Evolutionary conservation across 1,139 yeast genomes (phyloP), one percentile per base, ranked within the genome.

Genomic region (Kluyveromyces sp.): DNA sequence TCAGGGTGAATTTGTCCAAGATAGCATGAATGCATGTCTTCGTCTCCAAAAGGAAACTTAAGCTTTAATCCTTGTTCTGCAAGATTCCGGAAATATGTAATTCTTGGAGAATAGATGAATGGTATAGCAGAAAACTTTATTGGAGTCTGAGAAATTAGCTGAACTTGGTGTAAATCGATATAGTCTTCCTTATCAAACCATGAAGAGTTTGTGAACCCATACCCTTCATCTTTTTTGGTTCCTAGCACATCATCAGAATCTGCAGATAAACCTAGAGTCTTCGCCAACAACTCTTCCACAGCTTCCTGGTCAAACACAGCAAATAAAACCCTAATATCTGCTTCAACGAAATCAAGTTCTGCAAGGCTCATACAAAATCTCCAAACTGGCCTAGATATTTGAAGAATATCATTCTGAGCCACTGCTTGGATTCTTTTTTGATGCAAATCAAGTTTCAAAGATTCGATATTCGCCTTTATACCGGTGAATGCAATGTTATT

Each of bases 101-200:
- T 80, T 50, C 83, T 72, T 0, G 96, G 96, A 2, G 92, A 72
- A 50, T 70, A 77, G 41, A 85, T 71, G 51, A 89, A 72, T 1
- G 94, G 92, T 15, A 75, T 57, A 0, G 84, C 74, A 34, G 71
- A 72, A 45, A 88, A 75, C 43, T 71, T 71, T 4, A 56, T 35
- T 0, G 95, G 94, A 40, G 72, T 66, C 2, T 75, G 70, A 3
- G 77, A 69, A 2, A 71, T 66, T 1, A 75, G 60, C 10, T 74
- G 70, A n/a, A 75, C 67, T 44, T 73, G 71, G 60, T 80, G 87
- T 39, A 88, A 60, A 57, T 89, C 96, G 21, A 78, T 70, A 54
- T 79, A 89, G 63, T 89, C 97, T 50, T 85, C 84, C 41, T 73
- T 69, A 58, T 89, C 95, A 46, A 79, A 71, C 97, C 97, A 89